Percentiles rank a stretch among this genome's conserved stretches.
These are phyloP conservation scores for Cymbopogon citratus DNA, from an alignment of 176 grass and related monocot species.

Conservation along the genomic window DNA sequence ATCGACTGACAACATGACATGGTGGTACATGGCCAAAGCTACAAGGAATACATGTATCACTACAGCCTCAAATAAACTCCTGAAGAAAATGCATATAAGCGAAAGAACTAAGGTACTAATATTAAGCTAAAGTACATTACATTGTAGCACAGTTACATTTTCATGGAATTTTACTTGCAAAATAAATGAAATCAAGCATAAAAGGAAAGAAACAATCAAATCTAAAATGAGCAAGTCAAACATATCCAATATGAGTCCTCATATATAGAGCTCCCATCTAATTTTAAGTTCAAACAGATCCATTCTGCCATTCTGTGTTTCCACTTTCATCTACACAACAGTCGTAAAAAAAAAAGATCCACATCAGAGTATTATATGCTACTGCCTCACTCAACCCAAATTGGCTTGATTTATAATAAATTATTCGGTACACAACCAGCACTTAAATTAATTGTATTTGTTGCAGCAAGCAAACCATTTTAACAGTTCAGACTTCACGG, in stretches of 20 bases:
- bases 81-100: neutral
- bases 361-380: neutral
- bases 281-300: neutral
- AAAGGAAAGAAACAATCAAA: neutral
- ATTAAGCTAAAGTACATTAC: neutral
- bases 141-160: neutral
- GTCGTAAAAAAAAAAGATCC: neutral
- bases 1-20: neutral
- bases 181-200: neutral
- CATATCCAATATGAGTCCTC: neutral
- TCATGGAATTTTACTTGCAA: neutral
- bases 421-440: neutral
- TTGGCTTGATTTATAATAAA: neutral
- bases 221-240: neutral
- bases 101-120: neutral
- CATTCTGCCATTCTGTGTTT: neutral
- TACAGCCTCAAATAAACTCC: neutral
- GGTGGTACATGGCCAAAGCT: slow-evolving; percentile 3
- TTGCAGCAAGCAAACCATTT: neutral
- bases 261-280: neutral
- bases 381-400: neutral
- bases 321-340: slow-evolving; percentile 7
- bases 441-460: neutral
- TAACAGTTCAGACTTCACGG: neutral
- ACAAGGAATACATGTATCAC: slow-evolving; percentile 1